Evolutionary conservation across 495 filamentous ascomycete species (phyloP).

Genomic region (Penicillium paxilli): DNA sequence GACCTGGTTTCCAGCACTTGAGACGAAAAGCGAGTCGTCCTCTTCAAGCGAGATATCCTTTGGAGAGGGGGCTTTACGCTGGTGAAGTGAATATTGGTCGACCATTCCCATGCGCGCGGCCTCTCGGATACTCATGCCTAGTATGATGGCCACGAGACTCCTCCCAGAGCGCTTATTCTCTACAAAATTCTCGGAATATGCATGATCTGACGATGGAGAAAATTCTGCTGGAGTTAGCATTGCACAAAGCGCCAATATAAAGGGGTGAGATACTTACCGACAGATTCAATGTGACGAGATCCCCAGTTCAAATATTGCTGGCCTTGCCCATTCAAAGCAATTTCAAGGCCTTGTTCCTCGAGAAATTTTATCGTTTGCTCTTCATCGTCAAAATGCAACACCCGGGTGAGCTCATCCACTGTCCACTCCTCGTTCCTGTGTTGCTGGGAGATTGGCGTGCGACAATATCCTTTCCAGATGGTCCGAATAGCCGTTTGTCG

Average conservation of each 20-base stretch:
- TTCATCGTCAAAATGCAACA: slow-evolving; percentile 72
- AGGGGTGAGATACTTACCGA: slow-evolving; percentile 36
- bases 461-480: slow-evolving; percentile 59
- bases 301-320: slow-evolving; percentile 55
- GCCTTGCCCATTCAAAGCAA: slow-evolving; percentile 52
- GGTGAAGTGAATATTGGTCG: slow-evolving; percentile 31
- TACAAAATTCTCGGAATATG: slow-evolving; percentile 50
- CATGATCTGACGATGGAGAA: slow-evolving; percentile 46
- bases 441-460: slow-evolving; percentile 57
- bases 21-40: slow-evolving; percentile 47
- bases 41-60: slow-evolving; percentile 21
- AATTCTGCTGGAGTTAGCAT: slow-evolving; percentile 29
- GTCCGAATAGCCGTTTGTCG: slow-evolving; percentile 74
- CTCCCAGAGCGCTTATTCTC: slow-evolving; percentile 52
- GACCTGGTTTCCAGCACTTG: slow-evolving; percentile 36
- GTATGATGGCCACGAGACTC: slow-evolving; percentile 48
- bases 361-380: slow-evolving; percentile 70
- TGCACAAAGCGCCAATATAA: not conserved
- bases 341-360: slow-evolving; percentile 64
- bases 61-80: slow-evolving; percentile 10
- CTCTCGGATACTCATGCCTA: slow-evolving; percentile 51
- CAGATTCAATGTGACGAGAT: slow-evolving; percentile 40
- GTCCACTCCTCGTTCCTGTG: slow-evolving; percentile 77
- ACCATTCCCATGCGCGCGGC: slow-evolving; percentile 48
- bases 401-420: slow-evolving; percentile 60